Percentiles rank a stretch among this genome's conserved stretches.
phyloP scores from a whole-genome alignment of 2,329 filamentous ascomycete species.

The Ramularia collo-cygni region DNA sequence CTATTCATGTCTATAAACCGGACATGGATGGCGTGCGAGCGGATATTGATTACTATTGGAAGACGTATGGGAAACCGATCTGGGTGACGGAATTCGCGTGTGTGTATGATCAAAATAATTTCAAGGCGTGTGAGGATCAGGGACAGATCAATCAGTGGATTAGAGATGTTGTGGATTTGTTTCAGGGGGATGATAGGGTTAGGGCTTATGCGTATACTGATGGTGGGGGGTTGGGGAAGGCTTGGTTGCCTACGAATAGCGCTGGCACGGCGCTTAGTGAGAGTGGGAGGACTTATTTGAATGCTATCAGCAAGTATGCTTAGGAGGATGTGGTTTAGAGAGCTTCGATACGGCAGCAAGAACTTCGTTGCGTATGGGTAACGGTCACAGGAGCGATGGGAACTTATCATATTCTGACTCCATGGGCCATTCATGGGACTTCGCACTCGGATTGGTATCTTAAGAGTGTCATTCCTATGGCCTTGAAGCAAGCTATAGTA shows the following conservation, averaged over 20 bases:
- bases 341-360: no score
- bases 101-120: conserved; percentile 17
- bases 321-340: no score
- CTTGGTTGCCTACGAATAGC: conserved; percentile 14
- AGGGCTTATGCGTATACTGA: conserved; percentile 22
- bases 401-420: no score
- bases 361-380: no score
- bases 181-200: conserved; percentile 18
- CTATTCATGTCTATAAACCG: conserved; percentile 26
- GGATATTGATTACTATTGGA: conserved; percentile 24
- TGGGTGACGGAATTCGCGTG: conserved; percentile 26
- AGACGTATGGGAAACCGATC: conserved; percentile 19
- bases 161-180: conserved; percentile 19
- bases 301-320: no score
- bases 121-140: conserved; percentile 20
- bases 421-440: no score
- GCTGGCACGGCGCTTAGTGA: conserved; percentile 11
- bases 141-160: conserved; percentile 20
- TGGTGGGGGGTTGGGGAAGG: conserved; percentile 19
- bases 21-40: conserved; percentile 16
- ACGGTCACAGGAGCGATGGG: no score
- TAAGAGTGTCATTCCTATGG: no score
- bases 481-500: no score
- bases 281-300: conserved; percentile 3
- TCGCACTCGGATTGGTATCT: no score